Conservation (phyloP, 495 filamentous ascomycete species). For the Cladorrhinum samala region DNA sequence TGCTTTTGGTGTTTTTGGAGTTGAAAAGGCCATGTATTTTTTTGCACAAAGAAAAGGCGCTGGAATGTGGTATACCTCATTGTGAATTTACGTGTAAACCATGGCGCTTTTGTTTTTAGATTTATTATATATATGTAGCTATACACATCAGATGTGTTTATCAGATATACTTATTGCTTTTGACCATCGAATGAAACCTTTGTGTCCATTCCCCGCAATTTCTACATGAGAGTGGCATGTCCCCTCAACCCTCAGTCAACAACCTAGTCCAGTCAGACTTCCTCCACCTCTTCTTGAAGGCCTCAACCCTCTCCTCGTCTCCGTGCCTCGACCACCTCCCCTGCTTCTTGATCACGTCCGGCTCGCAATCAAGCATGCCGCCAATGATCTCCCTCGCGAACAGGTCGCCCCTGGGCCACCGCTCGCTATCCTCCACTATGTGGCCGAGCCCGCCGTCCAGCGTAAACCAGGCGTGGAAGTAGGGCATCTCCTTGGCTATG, state of each 20-base stretch:
- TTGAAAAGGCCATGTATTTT: neutral
- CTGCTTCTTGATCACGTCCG: conserved; percentile 83
- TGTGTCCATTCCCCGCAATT: no score
- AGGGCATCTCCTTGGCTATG: conserved; percentile 94
- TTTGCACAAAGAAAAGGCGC: neutral
- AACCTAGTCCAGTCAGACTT: conserved; percentile 96
- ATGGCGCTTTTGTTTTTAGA: neutral
- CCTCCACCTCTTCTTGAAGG: conserved; percentile 78
- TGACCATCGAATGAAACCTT: no score
- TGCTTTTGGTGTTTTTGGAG: neutral
- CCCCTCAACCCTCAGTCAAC: conserved; percentile 39
- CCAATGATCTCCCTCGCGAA: conserved; percentile 91
- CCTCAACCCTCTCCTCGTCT: conserved; percentile 64
- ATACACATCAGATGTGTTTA: no score
- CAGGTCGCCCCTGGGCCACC: conserved; percentile 89
- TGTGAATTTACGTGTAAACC: neutral
- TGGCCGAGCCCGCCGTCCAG: conserved; percentile 90
- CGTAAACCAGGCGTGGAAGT: conserved; percentile 96
- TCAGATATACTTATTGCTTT: no score
- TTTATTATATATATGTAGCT: neutral
- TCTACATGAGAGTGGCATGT: no score
- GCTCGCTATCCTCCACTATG: conserved; percentile 77
- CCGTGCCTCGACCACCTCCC: conserved; percentile 68
- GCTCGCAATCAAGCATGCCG: conserved; percentile 82
- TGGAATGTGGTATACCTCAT: neutral